Conservation (phyloP, 2,329 filamentous ascomycete species). For the Penicillium glabrum region DNA sequence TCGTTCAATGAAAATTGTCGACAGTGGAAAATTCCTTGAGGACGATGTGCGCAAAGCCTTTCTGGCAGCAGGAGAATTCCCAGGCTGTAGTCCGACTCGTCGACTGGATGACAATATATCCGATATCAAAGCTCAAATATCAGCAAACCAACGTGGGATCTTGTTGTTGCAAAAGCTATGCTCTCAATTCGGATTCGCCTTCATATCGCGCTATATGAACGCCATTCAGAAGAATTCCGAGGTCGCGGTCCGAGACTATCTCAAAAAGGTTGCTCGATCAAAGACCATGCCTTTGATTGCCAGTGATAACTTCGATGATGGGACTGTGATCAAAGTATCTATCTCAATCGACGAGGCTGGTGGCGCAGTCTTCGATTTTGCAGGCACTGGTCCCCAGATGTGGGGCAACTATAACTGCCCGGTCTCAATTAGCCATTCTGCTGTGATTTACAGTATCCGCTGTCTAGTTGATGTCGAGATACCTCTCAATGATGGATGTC, state of each 20-base stretch:
- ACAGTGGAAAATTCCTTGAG: not conserved
- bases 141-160: conserved; percentile 79
- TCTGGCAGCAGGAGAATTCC: conserved; percentile 40
- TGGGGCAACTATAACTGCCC: conserved; percentile 43
- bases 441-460: conserved; percentile 79
- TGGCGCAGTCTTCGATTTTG: conserved; percentile 72
- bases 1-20: not conserved
- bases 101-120: conserved; percentile 76
- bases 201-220: conserved; percentile 35
- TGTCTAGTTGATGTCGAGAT: conserved; percentile 73
- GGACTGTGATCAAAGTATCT: conserved; percentile 68
- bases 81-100: conserved; percentile 71
- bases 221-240: conserved; percentile 69
- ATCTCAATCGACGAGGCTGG: conserved; percentile 69
- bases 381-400: conserved; percentile 55
- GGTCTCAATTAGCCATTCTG: conserved; percentile 66
- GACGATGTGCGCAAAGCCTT: not conserved
- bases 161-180: conserved; percentile 20
- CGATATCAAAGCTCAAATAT: conserved; percentile 77
- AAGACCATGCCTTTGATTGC: conserved; percentile 40
- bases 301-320: conserved; percentile 78
- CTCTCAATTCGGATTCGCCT: not conserved
- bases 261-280: conserved; percentile 6
- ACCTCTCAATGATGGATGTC: conserved; percentile 76
- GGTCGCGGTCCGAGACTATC: conserved; percentile 61